Evolutionary conservation across 192 early-diverging fungal genomes (phyloP).

Genomic region (Oehlia diaphana): DNA sequence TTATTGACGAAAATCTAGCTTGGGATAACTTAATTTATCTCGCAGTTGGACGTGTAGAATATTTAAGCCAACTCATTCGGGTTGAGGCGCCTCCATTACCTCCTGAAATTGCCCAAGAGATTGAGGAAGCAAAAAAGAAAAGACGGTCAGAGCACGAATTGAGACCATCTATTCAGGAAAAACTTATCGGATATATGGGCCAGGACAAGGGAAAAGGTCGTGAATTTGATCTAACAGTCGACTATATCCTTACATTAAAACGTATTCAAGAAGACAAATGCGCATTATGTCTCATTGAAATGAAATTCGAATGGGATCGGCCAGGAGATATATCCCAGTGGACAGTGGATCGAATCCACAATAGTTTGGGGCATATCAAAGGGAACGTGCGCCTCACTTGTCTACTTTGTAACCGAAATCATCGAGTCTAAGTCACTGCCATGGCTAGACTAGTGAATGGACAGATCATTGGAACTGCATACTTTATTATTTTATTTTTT

Average conservation of each 20-base stretch:
- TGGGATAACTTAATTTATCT: slow-evolving; percentile 24
- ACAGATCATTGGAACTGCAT: no score
- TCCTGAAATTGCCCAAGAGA: neutral
- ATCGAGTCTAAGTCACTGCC: no score
- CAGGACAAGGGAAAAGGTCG: neutral
- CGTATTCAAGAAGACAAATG: slow-evolving; percentile 5
- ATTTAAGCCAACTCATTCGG: slow-evolving; percentile 22
- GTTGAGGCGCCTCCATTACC: slow-evolving; percentile 25
- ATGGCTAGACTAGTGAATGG: no score
- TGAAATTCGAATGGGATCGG: neutral
- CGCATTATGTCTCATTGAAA: slow-evolving; percentile 9
- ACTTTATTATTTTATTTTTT: no score
- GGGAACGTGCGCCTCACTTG: no score
- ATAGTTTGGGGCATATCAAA: no score
- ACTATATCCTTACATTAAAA: neutral
- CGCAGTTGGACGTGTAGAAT: slow-evolving; percentile 21
- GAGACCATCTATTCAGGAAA: slow-evolving; percentile 16
- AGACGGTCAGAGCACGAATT: neutral
- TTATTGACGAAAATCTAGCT: slow-evolving; percentile 21
- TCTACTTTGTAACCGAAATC: no score
- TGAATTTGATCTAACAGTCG: slow-evolving; percentile 15
- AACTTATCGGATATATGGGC: slow-evolving; percentile 23
- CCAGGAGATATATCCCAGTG: no score
- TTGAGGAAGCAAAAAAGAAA: slow-evolving; percentile 1
- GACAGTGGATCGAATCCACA: no score